Conservation (phyloP, 1,284 basidiomycete genomes). For the Serendipita sp. region DNA sequence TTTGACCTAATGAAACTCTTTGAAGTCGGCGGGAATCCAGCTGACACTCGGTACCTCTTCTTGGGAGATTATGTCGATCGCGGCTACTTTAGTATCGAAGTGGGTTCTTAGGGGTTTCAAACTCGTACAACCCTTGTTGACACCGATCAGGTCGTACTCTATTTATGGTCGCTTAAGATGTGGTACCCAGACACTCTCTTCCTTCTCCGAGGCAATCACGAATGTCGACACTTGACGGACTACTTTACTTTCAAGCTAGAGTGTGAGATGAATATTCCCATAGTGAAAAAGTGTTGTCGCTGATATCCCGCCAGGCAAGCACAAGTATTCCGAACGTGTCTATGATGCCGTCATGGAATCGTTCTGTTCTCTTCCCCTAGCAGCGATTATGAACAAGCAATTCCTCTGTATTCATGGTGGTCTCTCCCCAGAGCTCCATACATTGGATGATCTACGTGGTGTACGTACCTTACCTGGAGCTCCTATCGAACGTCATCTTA, state of each 20-base stretch:
- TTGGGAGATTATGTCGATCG: slow-evolving; percentile 91
- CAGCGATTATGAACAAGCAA: slow-evolving; percentile 94
- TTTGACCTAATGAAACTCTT: slow-evolving; percentile 93
- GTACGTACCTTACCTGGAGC: slow-evolving; percentile 28
- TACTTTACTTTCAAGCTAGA: slow-evolving; percentile 87
- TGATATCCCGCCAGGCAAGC: slow-evolving; percentile 49
- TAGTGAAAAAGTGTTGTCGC: slow-evolving; percentile 12
- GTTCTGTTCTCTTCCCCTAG: slow-evolving; percentile 83
- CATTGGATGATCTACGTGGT: slow-evolving; percentile 74
- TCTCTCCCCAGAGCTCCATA: slow-evolving; percentile 79
- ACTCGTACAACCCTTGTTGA: slow-evolving; percentile 17
- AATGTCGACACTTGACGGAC: slow-evolving; percentile 77
- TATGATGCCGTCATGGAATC: slow-evolving; percentile 89
- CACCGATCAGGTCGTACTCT: slow-evolving; percentile 61
- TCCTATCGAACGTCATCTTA: slow-evolving; percentile 7
- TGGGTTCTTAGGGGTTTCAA: slow-evolving; percentile 21
- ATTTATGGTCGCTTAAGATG: slow-evolving; percentile 80
- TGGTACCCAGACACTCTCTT: slow-evolving; percentile 86
- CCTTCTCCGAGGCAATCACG: slow-evolving; percentile 83
- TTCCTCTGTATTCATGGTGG: slow-evolving; percentile 94
- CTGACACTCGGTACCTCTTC: slow-evolving; percentile 86
- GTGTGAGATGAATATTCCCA: slow-evolving; percentile 36
- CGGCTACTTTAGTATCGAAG: slow-evolving; percentile 87
- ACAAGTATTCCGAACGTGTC: slow-evolving; percentile 83
- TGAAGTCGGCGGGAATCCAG: slow-evolving; percentile 86